Evolutionary conservation across 2,329 filamentous ascomycete species (phyloP), one percentile per base, ranked within the genome.

Genomic region (Diplodia mutila): DNA sequence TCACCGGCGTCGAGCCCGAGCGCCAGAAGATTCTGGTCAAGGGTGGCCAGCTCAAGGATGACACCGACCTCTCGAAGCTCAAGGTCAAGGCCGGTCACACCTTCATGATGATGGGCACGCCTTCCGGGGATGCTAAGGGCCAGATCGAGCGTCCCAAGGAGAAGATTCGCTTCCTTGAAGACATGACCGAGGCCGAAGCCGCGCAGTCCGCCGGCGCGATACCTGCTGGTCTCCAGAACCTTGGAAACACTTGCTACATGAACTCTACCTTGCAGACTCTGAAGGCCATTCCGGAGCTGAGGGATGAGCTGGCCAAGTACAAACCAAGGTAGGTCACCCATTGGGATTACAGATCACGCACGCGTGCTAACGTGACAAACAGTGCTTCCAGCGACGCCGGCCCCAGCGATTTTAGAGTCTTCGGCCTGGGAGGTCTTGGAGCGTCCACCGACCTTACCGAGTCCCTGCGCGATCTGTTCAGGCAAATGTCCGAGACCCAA

Each of bases 181-280:
- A 99, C 78, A 97, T 99, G 94, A 96, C 92, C 29, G 94, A 97
- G 77, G 94, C 93, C 34, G 94, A 98, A 79, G 88, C 89, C 64
- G 94, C 95, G 25, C 89, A 89, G 78, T 87, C 91, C 76, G 90
- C 90, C 69, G 93, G 92, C 68, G 94, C 94, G 57, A 94, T 87
- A 54, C 95, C 96, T 1, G 91, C 94, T 67, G 95, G 95, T 55
- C 83, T 99, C 69, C 87, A 91, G 77, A 99, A 99, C 76, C 84
- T 97, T 69, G 95, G 96, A 73, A 99, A 99, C 80, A 99, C 96
- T 4, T 99, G 95, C 83, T 99, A 99, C 78, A 89, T 98, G 75
- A 99, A 99, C 84, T 95, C 95, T 61, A 97, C 94, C 0, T 85
- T 99, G n/a, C 96, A 99, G 79, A 91, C 93, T 4, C 83, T 99